phyloP scores from a whole-genome alignment of 2,329 filamentous ascomycete species.

The Elsinoe batatas region DNA sequence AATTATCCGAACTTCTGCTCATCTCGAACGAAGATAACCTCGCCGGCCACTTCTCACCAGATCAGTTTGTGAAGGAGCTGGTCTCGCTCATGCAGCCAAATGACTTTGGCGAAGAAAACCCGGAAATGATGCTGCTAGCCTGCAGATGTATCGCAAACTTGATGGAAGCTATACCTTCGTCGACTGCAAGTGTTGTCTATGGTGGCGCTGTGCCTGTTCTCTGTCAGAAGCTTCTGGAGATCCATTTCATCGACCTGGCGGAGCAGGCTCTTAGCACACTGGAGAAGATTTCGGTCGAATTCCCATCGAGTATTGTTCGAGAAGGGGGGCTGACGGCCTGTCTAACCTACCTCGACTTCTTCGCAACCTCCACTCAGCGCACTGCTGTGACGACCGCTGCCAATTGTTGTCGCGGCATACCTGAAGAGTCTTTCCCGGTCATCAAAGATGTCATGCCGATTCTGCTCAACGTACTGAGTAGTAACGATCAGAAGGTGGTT shows the following conservation, averaged over 20 bases:
- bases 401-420: slow-evolving; percentile 95
- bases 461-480: slow-evolving; percentile 76
- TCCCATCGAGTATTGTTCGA: slow-evolving; percentile 86
- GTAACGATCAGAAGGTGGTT: slow-evolving; percentile 91
- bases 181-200: slow-evolving; percentile 91
- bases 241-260: slow-evolving; percentile 92
- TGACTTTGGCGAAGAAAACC: slow-evolving; percentile 79
- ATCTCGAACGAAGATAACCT: slow-evolving; percentile 96
- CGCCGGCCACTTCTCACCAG: slow-evolving; percentile 86
- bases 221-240: slow-evolving; percentile 90
- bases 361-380: slow-evolving; percentile 90
- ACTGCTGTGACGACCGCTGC: slow-evolving; percentile 95
- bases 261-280: slow-evolving; percentile 94
- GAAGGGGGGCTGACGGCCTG: slow-evolving; percentile 95
- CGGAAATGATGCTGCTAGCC: slow-evolving; percentile 92
- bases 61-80: slow-evolving; percentile 90
- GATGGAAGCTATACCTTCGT: slow-evolving; percentile 91
- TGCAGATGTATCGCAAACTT: slow-evolving; percentile 93
- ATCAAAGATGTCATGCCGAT: slow-evolving; percentile 96
- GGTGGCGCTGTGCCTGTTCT: slow-evolving; percentile 91
- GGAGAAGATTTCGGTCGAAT: slow-evolving; percentile 95
- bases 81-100: slow-evolving; percentile 85
- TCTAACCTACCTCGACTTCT: slow-evolving; percentile 91
- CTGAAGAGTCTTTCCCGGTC: slow-evolving; percentile 83
- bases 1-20: slow-evolving; percentile 83